Evolutionary conservation across 441 rosid species (phyloP), one percentile per base, ranked within the genome.

Genomic region (Mallotus japonicus): DNA sequence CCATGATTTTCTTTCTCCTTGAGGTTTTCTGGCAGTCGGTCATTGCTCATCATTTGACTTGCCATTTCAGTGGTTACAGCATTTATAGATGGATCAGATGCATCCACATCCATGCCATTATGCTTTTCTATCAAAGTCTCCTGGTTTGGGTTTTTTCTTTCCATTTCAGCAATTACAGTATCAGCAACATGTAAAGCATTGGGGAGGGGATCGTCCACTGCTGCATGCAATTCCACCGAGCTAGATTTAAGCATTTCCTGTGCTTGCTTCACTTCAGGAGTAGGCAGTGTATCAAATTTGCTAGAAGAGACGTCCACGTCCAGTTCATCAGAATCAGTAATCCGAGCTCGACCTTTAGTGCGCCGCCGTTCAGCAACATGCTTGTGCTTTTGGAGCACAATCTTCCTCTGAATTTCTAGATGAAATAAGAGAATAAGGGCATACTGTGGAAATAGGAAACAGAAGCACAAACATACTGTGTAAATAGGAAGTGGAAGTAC

Each of bases 121-220:
- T 61, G 69, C 17, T 53, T 51, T 20, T 62, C 59, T 6, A 51
- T 60, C 9, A 15, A 67, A 9, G n/a, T 66, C 53, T 73, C 73
- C 71, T 47, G 60, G 54, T 59, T 66, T 57, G 61, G 53, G 9
- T 22, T 44, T 57, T 58, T 47, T 19, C 24, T 59, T n/a, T 51
- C 67, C 56, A 65, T 67, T 16, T 62, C 69, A 50, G 65, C 53
- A 14, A 72, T 50, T 70, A 86, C 63, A 55, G 72, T 74, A 62
- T 68, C 78, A 3, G 87, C 80, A 19, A 71, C 51, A 17, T 37
- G 71, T 15, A 82, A 19, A 5, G 86, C 84, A 69, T 71, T 76
- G 19, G 90, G 86, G 49, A 85, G 86, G 55, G 88, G 90, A 73
- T 85, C 87, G 1, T 69, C 77, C 34, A 82, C 86, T 22, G 64